These are phyloP conservation scores for Jacaranda mimosifolia DNA, from an alignment of 257 asterid species.

Conservation along the genomic window DNA sequence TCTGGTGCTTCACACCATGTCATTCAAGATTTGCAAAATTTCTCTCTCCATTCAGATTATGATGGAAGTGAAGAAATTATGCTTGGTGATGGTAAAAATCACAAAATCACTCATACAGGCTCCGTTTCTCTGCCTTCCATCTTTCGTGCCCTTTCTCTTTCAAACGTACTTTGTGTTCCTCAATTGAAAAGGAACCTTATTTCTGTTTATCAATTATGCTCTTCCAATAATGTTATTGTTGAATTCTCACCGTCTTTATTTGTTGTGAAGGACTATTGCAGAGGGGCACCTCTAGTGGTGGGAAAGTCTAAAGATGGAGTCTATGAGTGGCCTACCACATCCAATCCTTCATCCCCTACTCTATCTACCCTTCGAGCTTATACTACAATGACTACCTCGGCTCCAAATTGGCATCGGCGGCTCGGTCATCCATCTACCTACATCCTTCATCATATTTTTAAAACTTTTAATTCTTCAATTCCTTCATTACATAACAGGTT, in stretches of 20 bases:
- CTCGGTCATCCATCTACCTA: neutral
- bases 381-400: neutral
- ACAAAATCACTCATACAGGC: neutral
- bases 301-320: neutral
- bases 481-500: neutral
- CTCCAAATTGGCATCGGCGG: neutral
- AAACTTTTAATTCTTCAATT: neutral
- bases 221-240: neutral
- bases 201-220: slow-evolving; percentile 1
- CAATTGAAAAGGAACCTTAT: neutral
- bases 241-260: neutral
- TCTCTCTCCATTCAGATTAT: neutral
- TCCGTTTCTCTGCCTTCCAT: neutral
- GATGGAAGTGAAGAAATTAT: neutral
- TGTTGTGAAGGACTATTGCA: slow-evolving; percentile 11
- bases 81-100: neutral
- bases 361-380: no score
- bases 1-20: neutral
- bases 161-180: slow-evolving; percentile 11
- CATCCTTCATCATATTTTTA: neutral
- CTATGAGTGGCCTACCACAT: neutral
- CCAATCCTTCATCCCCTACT: neutral
- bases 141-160: neutral
- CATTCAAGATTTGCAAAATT: neutral
- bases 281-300: neutral